Percentiles rank a stretch among this genome's conserved stretches.
phyloP scores from a whole-genome alignment of 2,329 filamentous ascomycete genomes.

The Thielaviopsis cerberus region DNA sequence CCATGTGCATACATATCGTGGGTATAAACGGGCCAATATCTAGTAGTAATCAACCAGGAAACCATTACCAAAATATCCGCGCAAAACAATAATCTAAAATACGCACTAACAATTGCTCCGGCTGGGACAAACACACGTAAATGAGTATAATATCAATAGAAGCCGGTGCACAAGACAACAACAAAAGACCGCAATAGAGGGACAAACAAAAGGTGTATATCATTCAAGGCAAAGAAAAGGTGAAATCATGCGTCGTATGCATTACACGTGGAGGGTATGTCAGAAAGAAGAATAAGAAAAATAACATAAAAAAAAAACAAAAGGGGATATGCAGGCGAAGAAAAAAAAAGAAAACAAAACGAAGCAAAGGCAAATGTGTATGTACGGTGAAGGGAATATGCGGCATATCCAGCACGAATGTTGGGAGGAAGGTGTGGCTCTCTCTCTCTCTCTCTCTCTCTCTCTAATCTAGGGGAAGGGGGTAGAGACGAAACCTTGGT shows the following conservation, averaged over 20 bases:
- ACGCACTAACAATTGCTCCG: not conserved
- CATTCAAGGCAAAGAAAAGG: too few relatives aligned
- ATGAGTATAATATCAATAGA: not conserved
- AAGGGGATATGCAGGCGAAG: not conserved
- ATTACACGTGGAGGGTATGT: not conserved
- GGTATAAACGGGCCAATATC: not conserved
- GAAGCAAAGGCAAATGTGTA: not conserved
- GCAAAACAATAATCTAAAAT: not conserved
- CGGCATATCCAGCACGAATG: too few relatives aligned
- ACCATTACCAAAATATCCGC: not conserved
- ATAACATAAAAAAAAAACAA: not conserved
- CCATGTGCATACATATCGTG: not conserved
- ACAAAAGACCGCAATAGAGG: too few relatives aligned
- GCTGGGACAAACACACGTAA: not conserved
- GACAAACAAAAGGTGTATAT: too few relatives aligned
- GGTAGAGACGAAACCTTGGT: too few relatives aligned
- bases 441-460: too few relatives aligned
- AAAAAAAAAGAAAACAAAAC: not conserved
- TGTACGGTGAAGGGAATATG: not conserved
- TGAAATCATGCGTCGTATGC: not conserved
- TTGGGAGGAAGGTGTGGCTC: too few relatives aligned
- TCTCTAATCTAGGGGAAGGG: too few relatives aligned
- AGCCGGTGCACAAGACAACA: too few relatives aligned
- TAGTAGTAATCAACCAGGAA: not conserved
- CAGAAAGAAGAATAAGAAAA: not conserved